Evolutionary conservation across 257 asterid species (phyloP).

Genomic region (Cinchona pubescens): DNA sequence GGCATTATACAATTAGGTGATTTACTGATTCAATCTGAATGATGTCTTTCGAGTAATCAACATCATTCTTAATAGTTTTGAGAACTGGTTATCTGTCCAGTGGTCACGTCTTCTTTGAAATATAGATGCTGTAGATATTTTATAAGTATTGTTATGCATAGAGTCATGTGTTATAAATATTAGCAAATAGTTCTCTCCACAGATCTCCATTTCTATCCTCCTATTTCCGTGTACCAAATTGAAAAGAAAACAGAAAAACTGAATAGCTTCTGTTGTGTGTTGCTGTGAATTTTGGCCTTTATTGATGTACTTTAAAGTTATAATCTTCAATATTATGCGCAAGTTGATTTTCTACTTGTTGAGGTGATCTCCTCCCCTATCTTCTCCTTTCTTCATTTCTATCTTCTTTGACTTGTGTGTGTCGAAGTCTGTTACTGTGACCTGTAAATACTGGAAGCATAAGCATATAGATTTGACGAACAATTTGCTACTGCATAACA

Average conservation of each 20-base stretch:
- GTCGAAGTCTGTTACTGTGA: background rate
- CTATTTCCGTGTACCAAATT: background rate
- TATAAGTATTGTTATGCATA: background rate
- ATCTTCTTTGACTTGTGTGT: background rate
- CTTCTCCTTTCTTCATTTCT: background rate
- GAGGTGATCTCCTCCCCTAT: background rate
- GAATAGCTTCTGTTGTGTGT: background rate
- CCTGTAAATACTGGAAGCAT: background rate
- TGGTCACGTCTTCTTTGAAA: too few species aligned
- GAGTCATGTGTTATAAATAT: background rate
- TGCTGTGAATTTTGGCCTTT: background rate
- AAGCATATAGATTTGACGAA: background rate
- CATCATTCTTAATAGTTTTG: background rate
- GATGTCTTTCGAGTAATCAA: background rate
- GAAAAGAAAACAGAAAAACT: background rate
- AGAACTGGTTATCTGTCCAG: background rate
- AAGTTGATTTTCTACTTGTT: background rate
- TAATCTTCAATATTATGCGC: background rate
- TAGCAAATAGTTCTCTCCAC: background rate
- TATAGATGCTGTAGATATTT: background rate
- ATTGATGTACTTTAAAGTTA: background rate
- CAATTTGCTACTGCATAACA: background rate
- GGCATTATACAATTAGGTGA: background rate
- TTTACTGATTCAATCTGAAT: background rate
- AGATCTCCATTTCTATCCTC: background rate